Evolutionary conservation across 176 grass and related monocot genomes (phyloP).

Genomic region (Zizania latifolia): DNA sequence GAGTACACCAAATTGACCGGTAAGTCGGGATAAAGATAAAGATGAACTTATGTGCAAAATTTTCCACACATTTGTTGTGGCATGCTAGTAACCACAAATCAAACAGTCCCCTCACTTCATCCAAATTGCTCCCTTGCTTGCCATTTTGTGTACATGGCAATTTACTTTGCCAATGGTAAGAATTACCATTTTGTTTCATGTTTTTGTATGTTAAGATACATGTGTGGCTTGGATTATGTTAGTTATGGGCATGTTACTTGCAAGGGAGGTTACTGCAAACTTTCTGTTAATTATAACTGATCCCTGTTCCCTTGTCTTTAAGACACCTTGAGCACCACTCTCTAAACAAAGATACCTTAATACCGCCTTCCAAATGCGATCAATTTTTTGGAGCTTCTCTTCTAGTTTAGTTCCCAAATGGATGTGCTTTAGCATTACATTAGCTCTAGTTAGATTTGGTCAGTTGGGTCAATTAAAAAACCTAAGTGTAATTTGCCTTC

Average conservation of each 20-base stretch:
- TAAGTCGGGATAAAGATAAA: neutral
- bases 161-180: neutral
- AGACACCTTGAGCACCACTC: slow-evolving; percentile 24
- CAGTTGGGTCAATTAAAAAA: slow-evolving; percentile 25
- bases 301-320: slow-evolving; percentile 20
- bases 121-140: neutral
- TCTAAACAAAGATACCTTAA: slow-evolving; percentile 21
- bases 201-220: neutral
- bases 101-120: neutral
- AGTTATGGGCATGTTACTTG: slow-evolving; percentile 24
- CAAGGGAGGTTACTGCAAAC: slow-evolving; percentile 17
- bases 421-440: neutral
- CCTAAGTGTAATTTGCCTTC: slow-evolving; percentile 35
- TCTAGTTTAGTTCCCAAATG: slow-evolving; percentile 8
- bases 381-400: slow-evolving; percentile 4
- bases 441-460: slow-evolving; percentile 27
- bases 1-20: neutral
- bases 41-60: neutral
- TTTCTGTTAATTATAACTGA: neutral
- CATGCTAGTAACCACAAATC: neutral
- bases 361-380: slow-evolving; percentile 12
- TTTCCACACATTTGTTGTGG: neutral
- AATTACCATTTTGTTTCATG: neutral
- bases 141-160: neutral
- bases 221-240: neutral